Percentiles rank a stretch among this genome's conserved stretches.
Evolutionary conservation across 2,329 filamentous ascomycete genomes (phyloP).

Genomic region (Epichloe festucae): DNA sequence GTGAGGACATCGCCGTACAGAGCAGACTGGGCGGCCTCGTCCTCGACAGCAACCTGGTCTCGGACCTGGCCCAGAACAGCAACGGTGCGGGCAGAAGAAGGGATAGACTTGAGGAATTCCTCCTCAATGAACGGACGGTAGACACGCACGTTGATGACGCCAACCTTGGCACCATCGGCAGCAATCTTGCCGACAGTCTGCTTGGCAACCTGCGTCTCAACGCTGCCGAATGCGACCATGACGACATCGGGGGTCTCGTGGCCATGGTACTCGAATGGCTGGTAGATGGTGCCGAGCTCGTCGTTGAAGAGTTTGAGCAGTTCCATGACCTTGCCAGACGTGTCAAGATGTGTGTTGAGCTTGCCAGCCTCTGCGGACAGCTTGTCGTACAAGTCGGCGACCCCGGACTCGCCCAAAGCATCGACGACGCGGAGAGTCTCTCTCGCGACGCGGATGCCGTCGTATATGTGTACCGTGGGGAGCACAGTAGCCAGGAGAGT

Average conservation of each 20-base stretch:
- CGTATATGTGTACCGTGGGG: constrained; percentile 80
- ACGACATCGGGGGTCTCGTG: constrained; percentile 69
- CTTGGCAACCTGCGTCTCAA: constrained; percentile 74
- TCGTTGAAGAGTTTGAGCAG: constrained; percentile 68
- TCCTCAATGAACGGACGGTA: constrained; percentile 95
- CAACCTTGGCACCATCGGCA: constrained; percentile 62
- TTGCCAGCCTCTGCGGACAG: constrained; percentile 49
- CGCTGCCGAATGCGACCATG: constrained; percentile 82
- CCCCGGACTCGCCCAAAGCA: constrained; percentile 57
- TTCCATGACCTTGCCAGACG: constrained; percentile 57
- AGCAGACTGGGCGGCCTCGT: constrained; percentile 65
- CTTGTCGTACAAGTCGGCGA: constrained; percentile 56
- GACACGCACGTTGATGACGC: constrained; percentile 80
- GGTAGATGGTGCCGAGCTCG: constrained; percentile 87
- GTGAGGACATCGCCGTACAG: constrained; percentile 89
- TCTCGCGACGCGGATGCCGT: constrained; percentile 69
- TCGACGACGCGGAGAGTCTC: constrained; percentile 77
- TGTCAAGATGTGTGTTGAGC: constrained; percentile 56
- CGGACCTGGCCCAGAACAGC: constrained; percentile 82
- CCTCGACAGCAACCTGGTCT: constrained; percentile 58
- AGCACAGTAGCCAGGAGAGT: constrained; percentile 66
- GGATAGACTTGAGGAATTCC: constrained; percentile 73
- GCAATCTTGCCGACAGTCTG: constrained; percentile 67
- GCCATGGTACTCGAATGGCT: constrained; percentile 86
- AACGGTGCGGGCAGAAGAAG: constrained; percentile 60